Evolutionary conservation across 139 green algal species (phyloP).

Genomic region (Yamagishiella unicocca): DNA sequence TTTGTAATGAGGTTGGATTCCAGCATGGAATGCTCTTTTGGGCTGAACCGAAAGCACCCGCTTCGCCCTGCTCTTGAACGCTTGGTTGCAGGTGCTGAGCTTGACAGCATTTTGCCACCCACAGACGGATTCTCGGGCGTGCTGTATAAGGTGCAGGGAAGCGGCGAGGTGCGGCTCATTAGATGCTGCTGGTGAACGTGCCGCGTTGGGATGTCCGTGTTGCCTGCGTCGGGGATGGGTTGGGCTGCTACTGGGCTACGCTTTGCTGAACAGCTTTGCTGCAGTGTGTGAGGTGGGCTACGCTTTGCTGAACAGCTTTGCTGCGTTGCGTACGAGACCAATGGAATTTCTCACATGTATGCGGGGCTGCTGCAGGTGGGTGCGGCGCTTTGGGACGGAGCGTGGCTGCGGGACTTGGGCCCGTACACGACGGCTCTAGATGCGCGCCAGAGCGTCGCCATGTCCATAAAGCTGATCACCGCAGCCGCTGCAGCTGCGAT

Average conservation of each 20-base stretch:
- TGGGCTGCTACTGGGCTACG: background rate
- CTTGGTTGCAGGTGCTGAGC: background rate
- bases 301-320: background rate
- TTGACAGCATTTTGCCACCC: conserved; percentile 32
- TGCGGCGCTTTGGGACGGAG: conserved; percentile 26
- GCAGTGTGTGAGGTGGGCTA: background rate
- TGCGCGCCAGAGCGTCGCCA: conserved; percentile 14
- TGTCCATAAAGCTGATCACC: conserved; percentile 7
- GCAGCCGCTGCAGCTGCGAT: background rate
- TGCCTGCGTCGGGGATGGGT: background rate
- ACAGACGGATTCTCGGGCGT: conserved; percentile 19
- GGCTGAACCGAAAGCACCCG: background rate
- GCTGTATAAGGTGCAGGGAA: background rate
- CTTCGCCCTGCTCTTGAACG: background rate
- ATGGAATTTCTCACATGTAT: background rate
- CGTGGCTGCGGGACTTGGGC: background rate
- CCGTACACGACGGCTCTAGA: background rate
- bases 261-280: background rate
- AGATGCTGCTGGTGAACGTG: background rate
- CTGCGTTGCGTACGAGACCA: background rate
- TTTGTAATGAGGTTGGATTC: background rate
- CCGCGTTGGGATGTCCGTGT: background rate
- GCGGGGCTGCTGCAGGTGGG: background rate
- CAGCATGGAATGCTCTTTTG: background rate
- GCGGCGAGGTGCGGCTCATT: background rate